Conservation (phyloP, 2,329 filamentous ascomycete genomes). For the Phialophora expanda region DNA sequence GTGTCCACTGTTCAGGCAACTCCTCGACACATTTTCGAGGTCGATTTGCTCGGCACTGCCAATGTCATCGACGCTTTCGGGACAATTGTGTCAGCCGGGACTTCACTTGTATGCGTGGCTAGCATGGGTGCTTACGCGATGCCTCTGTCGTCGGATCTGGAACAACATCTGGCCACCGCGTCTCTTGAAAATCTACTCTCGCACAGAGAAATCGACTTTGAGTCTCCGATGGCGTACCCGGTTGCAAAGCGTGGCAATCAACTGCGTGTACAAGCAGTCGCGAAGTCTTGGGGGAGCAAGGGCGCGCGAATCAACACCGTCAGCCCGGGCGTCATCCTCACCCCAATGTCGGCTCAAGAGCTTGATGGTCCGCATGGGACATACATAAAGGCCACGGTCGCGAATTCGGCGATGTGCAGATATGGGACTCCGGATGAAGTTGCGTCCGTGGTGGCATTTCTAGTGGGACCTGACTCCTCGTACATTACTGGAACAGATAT, state of each 20-base stretch:
- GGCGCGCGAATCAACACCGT: conserved; percentile 2
- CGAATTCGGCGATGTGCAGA: neutral
- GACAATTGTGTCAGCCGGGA: neutral
- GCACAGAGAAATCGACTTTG: neutral
- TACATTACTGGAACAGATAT: neutral
- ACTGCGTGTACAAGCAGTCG: neutral
- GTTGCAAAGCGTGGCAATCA: neutral
- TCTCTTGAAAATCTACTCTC: neutral
- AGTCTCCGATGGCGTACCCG: neutral
- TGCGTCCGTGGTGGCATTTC: conserved; percentile 1
- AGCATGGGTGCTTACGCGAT: neutral
- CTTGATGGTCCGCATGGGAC: neutral
- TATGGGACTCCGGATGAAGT: neutral
- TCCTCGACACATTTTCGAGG: neutral
- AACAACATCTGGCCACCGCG: neutral
- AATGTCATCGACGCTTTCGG: neutral
- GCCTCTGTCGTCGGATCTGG: neutral
- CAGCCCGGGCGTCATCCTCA: neutral
- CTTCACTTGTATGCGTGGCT: neutral
- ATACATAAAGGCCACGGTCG: neutral
- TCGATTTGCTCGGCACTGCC: neutral
- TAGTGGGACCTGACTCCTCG: neutral
- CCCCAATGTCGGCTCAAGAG: neutral
- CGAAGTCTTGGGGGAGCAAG: neutral
- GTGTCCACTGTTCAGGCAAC: neutral